Base-by-base conservation (phyloP, 2,329 filamentous ascomycete species). In the Botryotinia calthae region DNA sequence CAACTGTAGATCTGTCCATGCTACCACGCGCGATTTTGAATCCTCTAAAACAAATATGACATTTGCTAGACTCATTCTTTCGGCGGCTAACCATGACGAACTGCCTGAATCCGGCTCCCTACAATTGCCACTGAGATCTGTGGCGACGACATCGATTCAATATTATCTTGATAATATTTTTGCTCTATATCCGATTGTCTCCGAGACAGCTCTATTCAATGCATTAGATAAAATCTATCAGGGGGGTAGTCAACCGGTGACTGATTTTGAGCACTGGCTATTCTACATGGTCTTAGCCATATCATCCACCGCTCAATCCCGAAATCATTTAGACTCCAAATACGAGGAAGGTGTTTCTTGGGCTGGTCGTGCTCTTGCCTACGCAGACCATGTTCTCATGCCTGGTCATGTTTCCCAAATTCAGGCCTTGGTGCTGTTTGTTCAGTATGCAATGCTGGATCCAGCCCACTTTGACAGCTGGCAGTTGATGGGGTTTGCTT, bases 11-110 rank as follows among this genome's bases (percentile, higher is more conserved):
- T 94, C 95, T 8, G 93, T 99, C 79, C 97, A 97, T 84, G 95
- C 96, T 42, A 98, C 95, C 0, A 95, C 95, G 1, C 88, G 94
- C 79, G 96, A 98, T 82, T 98, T 98, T 80, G 94, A 97, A 81
- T 92, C 94, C 14, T 94, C 95, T 73, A 90, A 92, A 44, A 92
- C 90, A 74, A 94, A 93, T 79, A 97, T 97, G 88, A 97, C 94
- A 0, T 98, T 98, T 85, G 93, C 94, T 40, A 91, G 93, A 51
- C 87, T 98, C 31, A 92, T 98, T 37, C 84, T 97, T 42, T 93
- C 93, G n/a, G 92, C 95, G 9, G 90, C 93, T 54, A 89, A 89
- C 16, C 93, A 93, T 77, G 90, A 94, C 79, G 85, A 88, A 12
- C 83, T 97, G 34, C 92, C 93, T 7, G 86, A 88, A 63, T 86